Conservation (phyloP, 2,329 filamentous ascomycete species). For the Tricladium varicosporioides region DNA sequence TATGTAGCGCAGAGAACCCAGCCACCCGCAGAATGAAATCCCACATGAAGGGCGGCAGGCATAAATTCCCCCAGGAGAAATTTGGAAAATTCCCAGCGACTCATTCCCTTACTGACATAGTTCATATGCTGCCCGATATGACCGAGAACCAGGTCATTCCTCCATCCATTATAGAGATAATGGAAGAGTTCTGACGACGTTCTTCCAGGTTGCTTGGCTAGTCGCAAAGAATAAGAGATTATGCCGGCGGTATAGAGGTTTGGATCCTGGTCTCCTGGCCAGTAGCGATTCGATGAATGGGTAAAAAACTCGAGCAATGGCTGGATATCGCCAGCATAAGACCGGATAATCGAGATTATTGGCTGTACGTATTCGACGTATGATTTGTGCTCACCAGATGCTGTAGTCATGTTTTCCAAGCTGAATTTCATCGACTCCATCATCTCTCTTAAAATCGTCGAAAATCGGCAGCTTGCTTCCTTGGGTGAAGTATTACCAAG, state of each 20-base stretch:
- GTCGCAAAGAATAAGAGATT: conserved; percentile 27
- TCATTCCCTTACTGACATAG: conserved; percentile 22
- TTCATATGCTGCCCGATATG: conserved; percentile 15
- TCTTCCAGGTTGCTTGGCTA: conserved; percentile 19
- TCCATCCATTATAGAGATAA: conserved; percentile 31
- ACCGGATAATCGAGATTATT: conserved; percentile 25
- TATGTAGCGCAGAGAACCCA: conserved; percentile 28
- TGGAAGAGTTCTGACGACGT: conserved; percentile 27
- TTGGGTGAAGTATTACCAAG: conserved; percentile 9
- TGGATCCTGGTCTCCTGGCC: conserved; percentile 30
- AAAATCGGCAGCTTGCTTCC: conserved; percentile 17
- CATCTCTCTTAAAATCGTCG: conserved; percentile 22
- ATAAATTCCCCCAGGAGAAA: conserved; percentile 29
- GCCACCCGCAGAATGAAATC: conserved; percentile 21
- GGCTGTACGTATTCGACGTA: conserved; percentile 27
- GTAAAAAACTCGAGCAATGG: conserved; percentile 29
- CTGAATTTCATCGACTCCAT: conserved; percentile 28
- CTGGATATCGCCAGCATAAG: conserved; percentile 26
- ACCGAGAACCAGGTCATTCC: conserved; percentile 20
- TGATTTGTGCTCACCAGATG: conserved; percentile 16
- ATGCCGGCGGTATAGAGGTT: conserved; percentile 29
- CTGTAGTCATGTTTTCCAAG: conserved; percentile 21
- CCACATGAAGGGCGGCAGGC: conserved; percentile 25
- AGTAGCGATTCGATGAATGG: conserved; percentile 25
- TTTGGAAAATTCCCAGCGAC: conserved; percentile 23